A percentile compares a stretch with the other conserved stretches of the same genome.
Evolutionary conservation across 805 yeast genomes (phyloP).

Genomic region (Peterozyma toletana): DNA sequence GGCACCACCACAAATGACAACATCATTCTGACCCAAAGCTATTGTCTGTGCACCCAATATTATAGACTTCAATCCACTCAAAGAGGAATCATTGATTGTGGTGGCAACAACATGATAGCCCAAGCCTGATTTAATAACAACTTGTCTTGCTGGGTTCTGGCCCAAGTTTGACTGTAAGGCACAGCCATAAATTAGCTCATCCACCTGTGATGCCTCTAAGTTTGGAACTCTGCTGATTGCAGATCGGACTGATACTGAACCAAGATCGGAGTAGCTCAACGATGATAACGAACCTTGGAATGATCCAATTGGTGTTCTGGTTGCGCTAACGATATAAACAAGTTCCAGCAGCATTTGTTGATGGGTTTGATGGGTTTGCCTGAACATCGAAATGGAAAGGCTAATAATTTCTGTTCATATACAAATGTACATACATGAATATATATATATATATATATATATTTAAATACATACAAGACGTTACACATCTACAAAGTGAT

Average conservation of each 20-base stretch:
- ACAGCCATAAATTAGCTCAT: slow-evolving; percentile 87
- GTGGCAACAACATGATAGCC: slow-evolving; percentile 76
- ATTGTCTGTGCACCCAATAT: slow-evolving; percentile 88
- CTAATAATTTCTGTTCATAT: too few species aligned
- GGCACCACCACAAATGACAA: slow-evolving; percentile 94
- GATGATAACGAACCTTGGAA: slow-evolving; percentile 81
- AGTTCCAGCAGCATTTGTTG: slow-evolving; percentile 10
- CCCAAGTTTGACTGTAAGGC: slow-evolving; percentile 90
- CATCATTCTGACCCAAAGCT: slow-evolving; percentile 80
- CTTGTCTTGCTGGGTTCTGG: slow-evolving; percentile 97
- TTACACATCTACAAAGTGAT: too few species aligned
- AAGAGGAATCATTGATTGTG: slow-evolving; percentile 94
- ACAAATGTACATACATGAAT: too few species aligned
- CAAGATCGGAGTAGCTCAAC: slow-evolving; percentile 74
- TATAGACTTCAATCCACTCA: slow-evolving; percentile 89
- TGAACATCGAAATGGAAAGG: too few species aligned
- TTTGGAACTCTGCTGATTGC: slow-evolving; percentile 80
- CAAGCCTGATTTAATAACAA: slow-evolving; percentile 87
- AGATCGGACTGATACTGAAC: slow-evolving; percentile 85
- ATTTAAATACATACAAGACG: too few species aligned
- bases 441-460: too few species aligned
- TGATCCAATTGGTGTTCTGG: slow-evolving; percentile 97
- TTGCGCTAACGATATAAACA: slow-evolving; percentile 84
- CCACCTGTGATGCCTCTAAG: slow-evolving; percentile 69
- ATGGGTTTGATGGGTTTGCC: too few species aligned